Conservation (phyloP, 2,329 filamentous ascomycete genomes). For the Sclerotinia trifoliorum region DNA sequence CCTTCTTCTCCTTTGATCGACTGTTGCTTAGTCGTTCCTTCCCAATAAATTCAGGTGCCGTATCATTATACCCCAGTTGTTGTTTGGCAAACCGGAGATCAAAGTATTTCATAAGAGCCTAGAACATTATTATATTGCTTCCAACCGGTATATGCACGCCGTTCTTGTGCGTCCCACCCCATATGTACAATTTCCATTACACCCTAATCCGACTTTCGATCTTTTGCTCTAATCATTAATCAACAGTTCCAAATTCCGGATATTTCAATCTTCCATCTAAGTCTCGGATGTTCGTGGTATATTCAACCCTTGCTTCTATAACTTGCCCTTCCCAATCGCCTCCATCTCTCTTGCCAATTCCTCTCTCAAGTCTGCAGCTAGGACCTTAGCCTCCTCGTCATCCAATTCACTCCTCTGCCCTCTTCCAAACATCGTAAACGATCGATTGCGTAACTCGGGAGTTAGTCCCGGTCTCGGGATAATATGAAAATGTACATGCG, state of each 20-base stretch:
- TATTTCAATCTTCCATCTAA: neutral
- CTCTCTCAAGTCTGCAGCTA: conserved; percentile 57
- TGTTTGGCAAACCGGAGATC: neutral
- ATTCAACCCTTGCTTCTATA: conserved; percentile 24
- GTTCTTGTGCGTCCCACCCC: neutral
- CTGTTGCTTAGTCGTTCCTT: neutral
- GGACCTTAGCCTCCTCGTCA: conserved; percentile 64
- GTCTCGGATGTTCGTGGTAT: neutral
- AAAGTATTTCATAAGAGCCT: neutral
- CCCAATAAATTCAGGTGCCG: neutral
- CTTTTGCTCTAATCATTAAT: neutral
- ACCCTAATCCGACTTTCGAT: neutral
- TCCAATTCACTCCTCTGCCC: conserved; percentile 72
- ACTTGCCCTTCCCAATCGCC: conserved; percentile 32
- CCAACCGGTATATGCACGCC: neutral
- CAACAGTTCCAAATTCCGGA: neutral
- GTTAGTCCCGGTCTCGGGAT: conserved; percentile 74
- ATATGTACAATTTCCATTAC: neutral
- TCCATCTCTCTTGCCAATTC: conserved; percentile 50
- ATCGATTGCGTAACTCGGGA: conserved; percentile 52
- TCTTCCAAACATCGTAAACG: conserved; percentile 79
- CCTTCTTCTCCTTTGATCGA: neutral
- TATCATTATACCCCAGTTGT: neutral
- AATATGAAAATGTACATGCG: conserved; percentile 92
- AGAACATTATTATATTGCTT: neutral